Evolutionary conservation across 2,329 filamentous ascomycete genomes (phyloP), one percentile per base, ranked within the genome.

Genomic region (Chaetoscypha palmicola): DNA sequence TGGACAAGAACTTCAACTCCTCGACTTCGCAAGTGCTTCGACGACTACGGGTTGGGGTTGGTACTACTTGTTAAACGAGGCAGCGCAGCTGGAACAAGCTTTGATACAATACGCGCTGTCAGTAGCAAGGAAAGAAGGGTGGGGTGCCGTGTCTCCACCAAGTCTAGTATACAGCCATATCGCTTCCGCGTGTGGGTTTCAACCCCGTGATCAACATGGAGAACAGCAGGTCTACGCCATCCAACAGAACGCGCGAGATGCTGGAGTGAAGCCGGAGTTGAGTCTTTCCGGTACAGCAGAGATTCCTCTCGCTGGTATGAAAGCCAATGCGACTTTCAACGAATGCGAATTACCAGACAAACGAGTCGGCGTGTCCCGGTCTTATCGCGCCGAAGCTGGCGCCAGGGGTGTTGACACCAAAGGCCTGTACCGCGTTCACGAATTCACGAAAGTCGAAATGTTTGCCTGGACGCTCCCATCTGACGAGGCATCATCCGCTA

Each of bases 401-500:
- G 86, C 89, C 1, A 76, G 91, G 30, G 92, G 92, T 22, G 81
- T 84, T 19, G 87, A 92, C 56, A 95, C 90, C 1, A 96, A 95
- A 67, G 92, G 92, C 4, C 70, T 98, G 1, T 98, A 97, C 67
- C 83, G 92, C 21, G 92, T 98, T 3, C 92, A 98, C 66, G 92
- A 98, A 66, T 98, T 98, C 66, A 95, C 89, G 21, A 98, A 98
- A 64, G 91, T 98, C 0, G 92, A 98, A 66, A 81, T 98, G 72
- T 97, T 98, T 62, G 89, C 85, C 0, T 98, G 92, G 92, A 84
- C 87, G 3, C 57, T 73, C 22, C 79, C 86, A 1, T 72, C 78
- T 41, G 45, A 57, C 2, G 61, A 59, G 23, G 60, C 64, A 31
- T 69, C 79, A 0, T 68, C 73, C 5, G 68, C 74, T 0, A 57